phyloP scores from a whole-genome alignment of 257 asterid genomes.

The Gynochthodes officinalis region DNA sequence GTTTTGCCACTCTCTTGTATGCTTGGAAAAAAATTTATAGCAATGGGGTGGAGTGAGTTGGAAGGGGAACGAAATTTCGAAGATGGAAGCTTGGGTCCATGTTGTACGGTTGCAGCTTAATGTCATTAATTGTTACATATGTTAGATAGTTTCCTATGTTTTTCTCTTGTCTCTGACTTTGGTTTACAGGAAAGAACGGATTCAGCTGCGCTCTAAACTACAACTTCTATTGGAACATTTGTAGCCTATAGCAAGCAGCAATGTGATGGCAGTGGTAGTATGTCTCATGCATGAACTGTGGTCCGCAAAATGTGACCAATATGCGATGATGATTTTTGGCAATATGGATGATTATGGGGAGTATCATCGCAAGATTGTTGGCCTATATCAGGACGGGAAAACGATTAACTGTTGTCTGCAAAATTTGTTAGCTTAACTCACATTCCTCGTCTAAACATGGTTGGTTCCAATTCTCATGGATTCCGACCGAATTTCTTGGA shows the following conservation, averaged over 20 bases:
- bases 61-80: constrained; percentile 40
- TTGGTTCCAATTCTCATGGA: too few species aligned
- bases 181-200: background rate
- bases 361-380: too few species aligned
- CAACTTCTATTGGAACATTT: background rate
- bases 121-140: constrained; percentile 22
- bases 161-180: constrained; percentile 18
- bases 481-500: too few species aligned
- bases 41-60: background rate
- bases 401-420: too few species aligned
- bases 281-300: too few species aligned
- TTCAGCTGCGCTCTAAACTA: background rate
- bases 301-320: too few species aligned
- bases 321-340: too few species aligned
- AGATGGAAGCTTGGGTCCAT: constrained; percentile 27
- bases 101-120: constrained; percentile 6
- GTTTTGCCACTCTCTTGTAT: constrained; percentile 1
- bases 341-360: too few species aligned
- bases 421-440: too few species aligned
- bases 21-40: constrained; percentile 14
- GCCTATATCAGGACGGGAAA: too few species aligned
- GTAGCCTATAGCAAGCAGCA: background rate
- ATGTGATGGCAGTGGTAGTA: background rate
- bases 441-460: too few species aligned
- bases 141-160: constrained; percentile 16